These are phyloP conservation scores for Leishmania mexicana DNA, from an alignment of 208 protist genomes.

Conservation along the genomic window DNA sequence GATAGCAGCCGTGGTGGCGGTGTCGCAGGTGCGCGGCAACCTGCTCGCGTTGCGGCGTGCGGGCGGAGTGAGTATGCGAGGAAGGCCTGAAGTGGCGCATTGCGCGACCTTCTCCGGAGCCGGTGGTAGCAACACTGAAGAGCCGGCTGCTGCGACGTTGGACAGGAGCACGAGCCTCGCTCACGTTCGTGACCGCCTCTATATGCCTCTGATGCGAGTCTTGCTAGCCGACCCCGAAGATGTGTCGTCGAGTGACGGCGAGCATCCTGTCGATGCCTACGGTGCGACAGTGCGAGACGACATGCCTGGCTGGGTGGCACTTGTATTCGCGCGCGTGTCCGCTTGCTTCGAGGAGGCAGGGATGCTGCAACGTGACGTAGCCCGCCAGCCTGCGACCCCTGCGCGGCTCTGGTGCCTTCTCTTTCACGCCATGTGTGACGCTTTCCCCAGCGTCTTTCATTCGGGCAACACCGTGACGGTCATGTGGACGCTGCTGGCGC, in stretches of 20 bases:
- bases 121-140: not conserved
- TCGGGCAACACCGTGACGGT: constrained; percentile 48
- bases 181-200: constrained; percentile 17
- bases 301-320: constrained; percentile 9
- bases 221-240: not conserved
- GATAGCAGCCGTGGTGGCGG: constrained; percentile 19
- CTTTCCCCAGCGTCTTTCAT: constrained; percentile 66
- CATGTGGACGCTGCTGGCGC: constrained; percentile 41
- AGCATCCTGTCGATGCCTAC: not conserved
- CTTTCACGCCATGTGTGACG: constrained; percentile 23
- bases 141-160: not conserved
- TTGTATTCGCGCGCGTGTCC: constrained; percentile 34
- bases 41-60: constrained; percentile 19
- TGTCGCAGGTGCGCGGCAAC: constrained; percentile 15
- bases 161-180: not conserved
- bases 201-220: constrained; percentile 6
- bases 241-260: not conserved
- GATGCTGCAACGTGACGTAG: constrained; percentile 17
- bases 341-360: constrained; percentile 37
- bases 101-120: not conserved
- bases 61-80: not conserved
- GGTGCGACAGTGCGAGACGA: not conserved
- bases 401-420: constrained; percentile 46
- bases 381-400: constrained; percentile 34
- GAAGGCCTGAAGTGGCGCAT: not conserved